These are phyloP conservation scores for Thalassiosira profunda DNA, from an alignment of 108 stramenopile species.

Conservation along the genomic window DNA sequence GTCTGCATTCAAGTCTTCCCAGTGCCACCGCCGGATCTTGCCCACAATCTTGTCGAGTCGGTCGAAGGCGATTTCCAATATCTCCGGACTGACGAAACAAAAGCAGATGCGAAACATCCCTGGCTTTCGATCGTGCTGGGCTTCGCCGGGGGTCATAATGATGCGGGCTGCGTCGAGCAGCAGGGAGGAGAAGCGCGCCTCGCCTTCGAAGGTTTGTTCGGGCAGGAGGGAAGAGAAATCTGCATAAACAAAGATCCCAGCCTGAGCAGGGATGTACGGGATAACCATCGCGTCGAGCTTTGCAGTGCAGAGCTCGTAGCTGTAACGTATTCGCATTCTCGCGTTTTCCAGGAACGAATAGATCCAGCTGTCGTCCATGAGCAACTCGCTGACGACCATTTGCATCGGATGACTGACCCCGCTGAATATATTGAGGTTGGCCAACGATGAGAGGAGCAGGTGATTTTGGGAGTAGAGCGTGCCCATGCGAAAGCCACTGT, in stretches of 20 bases:
- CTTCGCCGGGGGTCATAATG: slow-evolving; percentile 87
- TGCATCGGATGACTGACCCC: slow-evolving; percentile 86
- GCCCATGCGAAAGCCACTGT: slow-evolving; percentile 89
- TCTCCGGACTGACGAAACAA: slow-evolving; percentile 75
- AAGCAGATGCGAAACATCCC: slow-evolving; percentile 94
- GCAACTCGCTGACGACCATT: slow-evolving; percentile 75
- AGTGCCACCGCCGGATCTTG: slow-evolving; percentile 74
- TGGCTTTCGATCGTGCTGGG: slow-evolving; percentile 70
- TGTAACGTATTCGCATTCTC: slow-evolving; percentile 48
- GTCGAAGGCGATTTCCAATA: slow-evolving; percentile 83
- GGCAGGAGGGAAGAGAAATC: slow-evolving; percentile 90
- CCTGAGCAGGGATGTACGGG: slow-evolving; percentile 74
- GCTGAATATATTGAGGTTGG: slow-evolving; percentile 78
- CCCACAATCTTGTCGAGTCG: slow-evolving; percentile 73
- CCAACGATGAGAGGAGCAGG: slow-evolving; percentile 53
- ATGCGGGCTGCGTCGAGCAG: slow-evolving; percentile 73
- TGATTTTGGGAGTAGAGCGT: slow-evolving; percentile 88
- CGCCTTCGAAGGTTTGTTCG: slow-evolving; percentile 70
- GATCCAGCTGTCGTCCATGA: slow-evolving; percentile 84
- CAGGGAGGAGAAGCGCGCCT: slow-evolving; percentile 61
- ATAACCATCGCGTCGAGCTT: slow-evolving; percentile 87
- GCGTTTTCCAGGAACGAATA: slow-evolving; percentile 73
- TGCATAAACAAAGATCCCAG: slow-evolving; percentile 88
- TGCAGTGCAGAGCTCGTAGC: slow-evolving; percentile 63
- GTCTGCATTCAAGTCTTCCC: slow-evolving; percentile 71